Evolutionary conservation across 2,329 filamentous ascomycete species (phyloP), one percentile per base, ranked within the genome.

Genomic region (Scedosporium apiospermum): DNA sequence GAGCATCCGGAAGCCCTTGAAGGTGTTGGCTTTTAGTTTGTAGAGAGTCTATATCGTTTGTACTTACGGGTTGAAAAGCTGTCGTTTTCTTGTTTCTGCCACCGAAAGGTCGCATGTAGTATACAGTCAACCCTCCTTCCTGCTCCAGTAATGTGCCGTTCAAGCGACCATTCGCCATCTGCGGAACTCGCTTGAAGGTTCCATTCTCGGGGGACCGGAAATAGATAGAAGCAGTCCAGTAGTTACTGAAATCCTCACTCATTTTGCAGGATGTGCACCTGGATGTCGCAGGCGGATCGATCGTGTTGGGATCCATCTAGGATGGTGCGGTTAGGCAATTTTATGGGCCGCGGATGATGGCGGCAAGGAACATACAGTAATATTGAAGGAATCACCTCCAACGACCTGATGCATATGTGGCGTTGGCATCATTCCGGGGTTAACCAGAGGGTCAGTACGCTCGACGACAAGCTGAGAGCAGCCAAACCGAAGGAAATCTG

Each of bases 181-280:
- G 88, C 67, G 90, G 69, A 57, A 91, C 83, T 68, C 84, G 84
- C 65, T 82, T 79, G 67, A 91, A 80, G 62, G 76, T 78, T 64
- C 72, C 70, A 73, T 87, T 60, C 23, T 57, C 53, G 34, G 67
- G 66, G 26, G 69, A 68, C 41, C 68, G 69, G 68, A 72, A 73
- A 67, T 72, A 73, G 62, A 75, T 53, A 41, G 69, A 68, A 10
- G 71, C 71, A 5, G 71, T 73, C 71, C 71, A 72, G 67, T 73
- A 73, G 65, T 74, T 73, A 49, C 64, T 68, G 64, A 68, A 63
- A 64, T 74, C 73, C 60, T 71, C 70, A 23, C 66, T 69, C 53
- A 74, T 72, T 23, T 71, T 70, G 67, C 73, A 75, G n/a, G 70
- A 71, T 2, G 53, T 57, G 23, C 53, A 57, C 3, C 4, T 27